Base-by-base conservation (phyloP, 108 stramenopile genomes). In the Parmales sp. region DNA sequence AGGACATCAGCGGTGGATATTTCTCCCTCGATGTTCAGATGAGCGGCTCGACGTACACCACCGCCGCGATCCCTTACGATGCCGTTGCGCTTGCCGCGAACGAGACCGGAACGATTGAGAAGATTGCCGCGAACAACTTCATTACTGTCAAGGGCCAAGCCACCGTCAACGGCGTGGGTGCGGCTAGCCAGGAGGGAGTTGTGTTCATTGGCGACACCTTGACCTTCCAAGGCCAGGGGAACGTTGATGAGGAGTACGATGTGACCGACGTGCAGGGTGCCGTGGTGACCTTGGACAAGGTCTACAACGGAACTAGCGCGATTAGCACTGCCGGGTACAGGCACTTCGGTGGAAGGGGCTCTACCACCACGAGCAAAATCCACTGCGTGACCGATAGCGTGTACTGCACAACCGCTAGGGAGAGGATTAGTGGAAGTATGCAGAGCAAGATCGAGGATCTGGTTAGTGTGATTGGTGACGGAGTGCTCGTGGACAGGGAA, bases 11-110 rank as follows among this genome's bases (percentile, higher is more conserved):
- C n/a, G 72, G 74, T 20, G 86, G 87, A 39, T 83, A 78, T 68
- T 90, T 88, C 54, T 46, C 45, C 11, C 68, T 90, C 1, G 68
- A 74, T n/a, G 29, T 90, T 44, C 71, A 74, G 26, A 76, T 75
- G 7, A 65, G 77, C 66, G 82, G 84, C 16, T 68, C 72, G 26
- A 74, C 68, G 3, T 65, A 70, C 22, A 48, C 66, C 1, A 86
- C 87, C 11, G 66, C 83, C 63, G 74, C 78, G 37, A 90, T 90
- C 43, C 85, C 89, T 19, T 88, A 87, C 70, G 82, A 90, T 69
- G 87, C 89, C 20, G 85, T 86, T 39, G 84, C 87, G 0, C 64
- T 78, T 9, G 68, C 82, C 5, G 71, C 65, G 34, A 82, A 90
- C 63, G 89, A 90, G 71, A 75, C 73, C 1, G 82, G 80, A 9